Evolutionary conservation across 108 stramenopile species (phyloP).

Genomic region (Pseudonitzschia multiseries): DNA sequence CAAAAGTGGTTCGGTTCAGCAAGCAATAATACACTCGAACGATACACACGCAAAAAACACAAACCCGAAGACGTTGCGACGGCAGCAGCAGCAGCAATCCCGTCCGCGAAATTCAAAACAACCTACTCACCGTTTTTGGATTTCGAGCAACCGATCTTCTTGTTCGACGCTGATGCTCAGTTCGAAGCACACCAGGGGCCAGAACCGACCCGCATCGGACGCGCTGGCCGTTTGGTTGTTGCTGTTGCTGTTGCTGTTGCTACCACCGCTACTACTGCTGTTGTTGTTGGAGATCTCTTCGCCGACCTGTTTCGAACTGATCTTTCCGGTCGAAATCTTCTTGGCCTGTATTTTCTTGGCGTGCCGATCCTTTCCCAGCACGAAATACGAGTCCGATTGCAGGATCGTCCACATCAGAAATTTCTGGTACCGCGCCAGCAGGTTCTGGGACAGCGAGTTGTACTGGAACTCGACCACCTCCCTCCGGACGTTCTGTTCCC

Average conservation of each 20-base stretch:
- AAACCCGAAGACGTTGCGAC: too few relatives aligned
- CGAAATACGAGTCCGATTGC: slow-evolving; percentile 57
- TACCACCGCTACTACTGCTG: too few relatives aligned
- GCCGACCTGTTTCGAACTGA: slow-evolving; percentile 84
- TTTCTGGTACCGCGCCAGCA: slow-evolving; percentile 73
- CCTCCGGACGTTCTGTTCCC: slow-evolving; percentile 37
- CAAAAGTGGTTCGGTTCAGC: not conserved
- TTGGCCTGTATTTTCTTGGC: slow-evolving; percentile 24
- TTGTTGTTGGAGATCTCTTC: slow-evolving; percentile 74
- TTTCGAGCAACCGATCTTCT: slow-evolving; percentile 70
- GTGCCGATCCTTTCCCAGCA: slow-evolving; percentile 51
- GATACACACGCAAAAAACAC: not conserved
- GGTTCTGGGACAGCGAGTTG: slow-evolving; percentile 47
- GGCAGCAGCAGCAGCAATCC: too few relatives aligned
- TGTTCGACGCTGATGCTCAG: slow-evolving; percentile 83
- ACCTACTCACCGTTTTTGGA: slow-evolving; percentile 45
- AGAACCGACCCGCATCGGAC: slow-evolving; percentile 57
- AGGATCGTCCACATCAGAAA: slow-evolving; percentile 70
- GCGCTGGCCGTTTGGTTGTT: slow-evolving; percentile 21
- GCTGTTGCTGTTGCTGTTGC: too few relatives aligned
- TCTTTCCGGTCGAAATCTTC: slow-evolving; percentile 45
- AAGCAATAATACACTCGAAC: not conserved
- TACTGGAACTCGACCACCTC: slow-evolving; percentile 74
- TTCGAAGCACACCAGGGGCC: slow-evolving; percentile 84
- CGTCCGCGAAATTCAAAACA: not conserved